Evolutionary conservation across 768 basidiomycete species (phyloP), one percentile per base, ranked within the genome.

Genomic region (Boletus subparvulus): DNA sequence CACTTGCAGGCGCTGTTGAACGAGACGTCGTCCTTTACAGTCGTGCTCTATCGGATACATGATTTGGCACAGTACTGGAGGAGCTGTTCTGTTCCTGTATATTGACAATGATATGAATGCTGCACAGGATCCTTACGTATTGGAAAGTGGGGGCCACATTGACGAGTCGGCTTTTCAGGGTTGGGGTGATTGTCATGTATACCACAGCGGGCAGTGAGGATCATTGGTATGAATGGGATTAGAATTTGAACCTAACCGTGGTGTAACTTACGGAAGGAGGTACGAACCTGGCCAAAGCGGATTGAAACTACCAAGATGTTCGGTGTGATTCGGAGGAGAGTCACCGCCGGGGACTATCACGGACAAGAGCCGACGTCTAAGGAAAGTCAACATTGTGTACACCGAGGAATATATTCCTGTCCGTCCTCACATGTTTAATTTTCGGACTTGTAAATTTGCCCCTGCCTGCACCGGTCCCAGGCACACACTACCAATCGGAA

Each of bases 1-100:
- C 92, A 96, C 68, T 97, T 98, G 66, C 95, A 98, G 75, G 82
- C 86, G 8, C 69, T 98, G 47, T 74, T 99, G 57, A 97, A 96
- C 68, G 95, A 98, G 70, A 97, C 92, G 3, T 93, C 90, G 28
- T 95, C 97, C 71, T 83, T 98, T 60, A 91, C 94, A 0, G 92
- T 90, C 28, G 88, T 98, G 46, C 78, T 98, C 61, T 97, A 98
- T 74, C 81, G 91, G 64, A 93, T 98, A 64, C 97, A 98, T 68
- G 90, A 92, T 65, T 74, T 91, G 65, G 91, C 91, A 30, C 92
- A 92, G 70, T 93, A 92, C 70, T 92, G 90, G 90, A 80, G 90
- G 61, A 90, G 87, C 69, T 92, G 67, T 65, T 36, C 33, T 21
- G 39, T 35, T 26, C 13, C 16, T 24, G 54, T 42, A 39, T 24